Percentiles rank a stretch among this genome's conserved stretches.
These are phyloP conservation scores for Tolypocladium tundrense DNA, from an alignment of 2,329 filamentous ascomycete genomes.

Conservation along the genomic window DNA sequence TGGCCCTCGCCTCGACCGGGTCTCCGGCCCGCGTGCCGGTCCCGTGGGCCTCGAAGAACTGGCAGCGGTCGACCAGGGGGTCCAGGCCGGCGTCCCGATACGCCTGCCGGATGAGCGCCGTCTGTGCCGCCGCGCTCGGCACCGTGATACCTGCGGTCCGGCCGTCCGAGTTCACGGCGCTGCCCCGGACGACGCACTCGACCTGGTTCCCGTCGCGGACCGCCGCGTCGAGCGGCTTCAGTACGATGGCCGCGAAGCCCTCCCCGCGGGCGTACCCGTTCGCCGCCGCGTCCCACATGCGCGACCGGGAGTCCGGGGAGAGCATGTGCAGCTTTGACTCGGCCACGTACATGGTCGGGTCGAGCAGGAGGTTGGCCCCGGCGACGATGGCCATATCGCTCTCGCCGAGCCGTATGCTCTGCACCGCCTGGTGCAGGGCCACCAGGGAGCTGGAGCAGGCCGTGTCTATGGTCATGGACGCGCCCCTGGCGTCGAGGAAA, in stretches of 20 bases:
- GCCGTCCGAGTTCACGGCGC: slow-evolving; percentile 29
- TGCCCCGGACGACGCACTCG: slow-evolving; percentile 22
- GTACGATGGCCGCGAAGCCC: slow-evolving; percentile 25
- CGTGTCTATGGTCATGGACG: slow-evolving; percentile 39
- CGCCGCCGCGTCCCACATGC: slow-evolving; percentile 26
- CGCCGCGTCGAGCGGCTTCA: slow-evolving; percentile 34
- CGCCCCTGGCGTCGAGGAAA: slow-evolving; percentile 34
- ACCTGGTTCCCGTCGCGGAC: slow-evolving; percentile 30
- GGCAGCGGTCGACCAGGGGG: slow-evolving; percentile 7
- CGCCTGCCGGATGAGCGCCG: slow-evolving; percentile 14
- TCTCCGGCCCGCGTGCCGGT: slow-evolving; percentile 26
- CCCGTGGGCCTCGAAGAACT: slow-evolving; percentile 24
- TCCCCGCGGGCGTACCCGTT: slow-evolving; percentile 37
- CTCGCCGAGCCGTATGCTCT: slow-evolving; percentile 13
- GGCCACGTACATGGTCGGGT: slow-evolving; percentile 5
- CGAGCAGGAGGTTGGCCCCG: slow-evolving; percentile 30
- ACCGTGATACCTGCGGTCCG: slow-evolving; percentile 28
- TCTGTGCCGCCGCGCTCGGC: slow-evolving; percentile 8
- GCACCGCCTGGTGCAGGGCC: slow-evolving; percentile 31
- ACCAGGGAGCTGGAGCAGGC: slow-evolving; percentile 39
- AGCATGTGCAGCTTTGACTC: slow-evolving; percentile 7
- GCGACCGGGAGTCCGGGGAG: slow-evolving; percentile 3
- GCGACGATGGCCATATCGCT: slow-evolving; percentile 24
- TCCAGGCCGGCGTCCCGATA: slow-evolving; percentile 19
- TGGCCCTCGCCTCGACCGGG: slow-evolving; percentile 14